phyloP scores from a whole-genome alignment of 768 basidiomycete genomes.

The Panaeolus cyanescens region DNA sequence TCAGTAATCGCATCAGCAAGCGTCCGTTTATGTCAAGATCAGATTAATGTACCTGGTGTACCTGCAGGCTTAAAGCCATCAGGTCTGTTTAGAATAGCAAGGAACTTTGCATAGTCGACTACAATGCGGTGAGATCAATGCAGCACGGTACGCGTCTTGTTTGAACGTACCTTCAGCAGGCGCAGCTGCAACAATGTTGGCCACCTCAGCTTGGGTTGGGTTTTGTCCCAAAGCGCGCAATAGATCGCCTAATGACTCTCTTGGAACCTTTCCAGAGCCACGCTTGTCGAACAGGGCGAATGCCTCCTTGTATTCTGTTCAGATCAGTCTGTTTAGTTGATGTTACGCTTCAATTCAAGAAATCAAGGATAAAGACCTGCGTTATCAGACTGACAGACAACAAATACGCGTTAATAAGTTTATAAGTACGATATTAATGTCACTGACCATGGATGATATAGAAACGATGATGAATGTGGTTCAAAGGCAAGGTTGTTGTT shows the following conservation, averaged over 20 bases:
- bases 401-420: not conserved
- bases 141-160: conserved; percentile 5
- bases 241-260: conserved; percentile 89
- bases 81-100: conserved; percentile 89
- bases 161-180: conserved; percentile 69
- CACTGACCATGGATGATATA: conserved; percentile 31
- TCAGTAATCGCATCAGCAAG: not conserved
- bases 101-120: conserved; percentile 94
- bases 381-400: conserved; percentile 36
- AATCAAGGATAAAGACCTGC: conserved; percentile 27
- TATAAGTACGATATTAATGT: not conserved
- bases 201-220: conserved; percentile 98
- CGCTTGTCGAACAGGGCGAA: conserved; percentile 98
- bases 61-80: conserved; percentile 98
- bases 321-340: not conserved
- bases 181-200: conserved; percentile 70
- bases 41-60: conserved; percentile 66
- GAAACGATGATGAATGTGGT: conserved; percentile 14
- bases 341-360: not conserved
- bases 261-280: conserved; percentile 87
- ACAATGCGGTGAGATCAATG: conserved; percentile 4
- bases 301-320: conserved; percentile 94
- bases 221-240: conserved; percentile 95
- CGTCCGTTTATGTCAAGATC: not conserved
- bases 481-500: conserved; percentile 7